Percentiles rank a stretch among this genome's conserved stretches.
Evolutionary conservation across 345 rosid species (phyloP).

Genomic region (Heritiera littoralis): DNA sequence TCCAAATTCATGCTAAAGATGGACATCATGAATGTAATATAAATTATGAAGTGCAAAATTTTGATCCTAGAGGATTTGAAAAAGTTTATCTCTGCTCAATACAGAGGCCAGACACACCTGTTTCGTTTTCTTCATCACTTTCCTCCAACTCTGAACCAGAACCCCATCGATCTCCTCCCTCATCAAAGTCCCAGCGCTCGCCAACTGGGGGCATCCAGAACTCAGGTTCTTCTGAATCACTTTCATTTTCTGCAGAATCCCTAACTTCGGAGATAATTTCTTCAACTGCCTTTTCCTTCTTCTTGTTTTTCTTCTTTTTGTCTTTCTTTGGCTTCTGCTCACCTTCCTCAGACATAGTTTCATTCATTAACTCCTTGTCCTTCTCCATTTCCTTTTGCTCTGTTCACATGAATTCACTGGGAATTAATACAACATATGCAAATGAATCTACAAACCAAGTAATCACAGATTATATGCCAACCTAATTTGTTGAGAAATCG

Average conservation of each 20-base stretch:
- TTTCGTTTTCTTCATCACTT: constrained; percentile 42
- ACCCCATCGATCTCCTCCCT: constrained; percentile 66
- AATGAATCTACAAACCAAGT: background rate
- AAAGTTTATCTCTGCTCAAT: background rate
- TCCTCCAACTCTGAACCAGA: constrained; percentile 57
- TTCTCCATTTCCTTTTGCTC: constrained; percentile 63
- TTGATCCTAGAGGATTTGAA: background rate
- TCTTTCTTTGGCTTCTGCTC: constrained; percentile 29
- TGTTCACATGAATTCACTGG: constrained; percentile 35
- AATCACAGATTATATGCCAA: constrained; percentile 22
- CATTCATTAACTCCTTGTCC: constrained; percentile 28
- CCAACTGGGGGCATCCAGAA: constrained; percentile 91
- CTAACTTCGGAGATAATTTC: constrained; percentile 49
- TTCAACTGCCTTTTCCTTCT: constrained; percentile 37
- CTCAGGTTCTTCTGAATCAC: constrained; percentile 61
- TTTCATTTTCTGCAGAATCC: constrained; percentile 38
- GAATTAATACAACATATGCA: background rate
- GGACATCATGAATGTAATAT: background rate
- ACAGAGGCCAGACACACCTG: constrained; percentile 43
- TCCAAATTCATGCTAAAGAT: background rate
- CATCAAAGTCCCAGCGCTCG: constrained; percentile 78
- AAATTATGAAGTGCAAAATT: background rate
- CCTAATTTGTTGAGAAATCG: constrained; percentile 86
- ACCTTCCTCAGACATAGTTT: constrained; percentile 24
- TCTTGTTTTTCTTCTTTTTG: constrained; percentile 25